Conservation (phyloP, 2,329 filamentous ascomycete species). For the Bisporella sp. region DNA sequence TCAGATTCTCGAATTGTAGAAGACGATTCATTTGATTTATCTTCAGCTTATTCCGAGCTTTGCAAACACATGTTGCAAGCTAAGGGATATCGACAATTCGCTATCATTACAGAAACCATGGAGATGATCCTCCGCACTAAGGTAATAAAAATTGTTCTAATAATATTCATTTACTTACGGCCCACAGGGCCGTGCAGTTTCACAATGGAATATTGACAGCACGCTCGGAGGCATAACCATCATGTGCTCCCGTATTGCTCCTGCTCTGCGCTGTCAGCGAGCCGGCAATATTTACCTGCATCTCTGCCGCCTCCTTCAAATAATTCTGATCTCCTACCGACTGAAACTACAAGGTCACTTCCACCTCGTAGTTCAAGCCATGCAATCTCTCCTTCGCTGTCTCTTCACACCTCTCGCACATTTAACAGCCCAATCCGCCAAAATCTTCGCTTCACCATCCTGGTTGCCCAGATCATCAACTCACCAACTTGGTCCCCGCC, state of each 20-base stretch:
- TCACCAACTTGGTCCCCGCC: conserved; percentile 29
- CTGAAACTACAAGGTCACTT: conserved; percentile 56
- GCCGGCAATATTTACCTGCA: conserved; percentile 22
- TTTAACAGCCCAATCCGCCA: conserved; percentile 15
- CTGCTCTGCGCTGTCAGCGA: conserved; percentile 13
- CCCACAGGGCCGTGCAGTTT: conserved; percentile 19
- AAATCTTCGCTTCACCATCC: conserved; percentile 20
- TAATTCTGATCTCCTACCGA: conserved; percentile 52
- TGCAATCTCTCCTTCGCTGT: conserved; percentile 49
- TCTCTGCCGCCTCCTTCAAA: conserved; percentile 45
- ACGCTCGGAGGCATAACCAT: conserved; percentile 26
- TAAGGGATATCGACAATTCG: conserved; percentile 21
- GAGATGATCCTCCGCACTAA: conserved; percentile 27
- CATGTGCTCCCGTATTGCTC: conserved; percentile 23
- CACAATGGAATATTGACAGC: conserved; percentile 28
- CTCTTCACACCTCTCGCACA: conserved; percentile 38
- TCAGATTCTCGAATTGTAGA: conserved; percentile 14
- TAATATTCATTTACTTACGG: conserved; percentile 1
- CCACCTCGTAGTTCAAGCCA: conserved; percentile 46
- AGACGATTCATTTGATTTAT: conserved; percentile 14
- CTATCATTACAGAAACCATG: conserved; percentile 23
- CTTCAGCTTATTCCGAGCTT: conserved; percentile 19
- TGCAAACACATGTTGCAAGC: conserved; percentile 16
- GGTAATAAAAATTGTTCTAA: conserved; percentile 8
- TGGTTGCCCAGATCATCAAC: conserved; percentile 28